phyloP scores from a whole-genome alignment of 768 basidiomycete species.

The Mycena sanguinolenta region DNA sequence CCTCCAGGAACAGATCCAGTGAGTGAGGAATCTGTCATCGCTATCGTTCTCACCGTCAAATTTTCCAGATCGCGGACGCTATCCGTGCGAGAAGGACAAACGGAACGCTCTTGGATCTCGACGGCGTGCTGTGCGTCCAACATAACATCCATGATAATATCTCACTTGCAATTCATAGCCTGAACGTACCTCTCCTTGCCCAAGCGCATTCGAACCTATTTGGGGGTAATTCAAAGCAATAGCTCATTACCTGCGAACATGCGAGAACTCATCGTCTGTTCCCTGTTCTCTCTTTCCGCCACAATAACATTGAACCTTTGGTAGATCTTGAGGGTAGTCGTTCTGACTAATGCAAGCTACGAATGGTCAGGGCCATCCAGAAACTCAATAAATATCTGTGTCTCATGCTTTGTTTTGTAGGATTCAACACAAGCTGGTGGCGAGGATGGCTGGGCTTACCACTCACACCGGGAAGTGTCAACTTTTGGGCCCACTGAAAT shows the following conservation, averaged over 20 bases:
- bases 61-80: constrained; percentile 15
- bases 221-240: too few species aligned
- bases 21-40: too few species aligned
- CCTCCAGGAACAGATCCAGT: too few species aligned
- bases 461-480: too few species aligned
- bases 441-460: constrained; percentile 46
- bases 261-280: too few species aligned
- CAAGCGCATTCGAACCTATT: not conserved
- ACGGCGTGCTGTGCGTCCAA: constrained; percentile 10
- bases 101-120: constrained; percentile 14
- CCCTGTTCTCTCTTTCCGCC: too few species aligned
- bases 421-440: constrained; percentile 50
- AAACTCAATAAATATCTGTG: not conserved
- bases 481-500: too few species aligned
- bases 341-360: constrained; percentile 44
- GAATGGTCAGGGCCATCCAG: constrained; percentile 26
- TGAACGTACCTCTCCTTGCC: constrained; percentile 15
- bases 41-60: too few species aligned
- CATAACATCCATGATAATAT: not conserved
- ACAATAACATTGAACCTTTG: too few species aligned
- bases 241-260: too few species aligned
- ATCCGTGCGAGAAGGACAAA: constrained; percentile 19
- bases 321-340: too few species aligned
- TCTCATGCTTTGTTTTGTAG: constrained; percentile 12
- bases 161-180: not conserved